Evolutionary conservation across 2,329 filamentous ascomycete genomes (phyloP).

Genomic region (Alternaria brassicae): DNA sequence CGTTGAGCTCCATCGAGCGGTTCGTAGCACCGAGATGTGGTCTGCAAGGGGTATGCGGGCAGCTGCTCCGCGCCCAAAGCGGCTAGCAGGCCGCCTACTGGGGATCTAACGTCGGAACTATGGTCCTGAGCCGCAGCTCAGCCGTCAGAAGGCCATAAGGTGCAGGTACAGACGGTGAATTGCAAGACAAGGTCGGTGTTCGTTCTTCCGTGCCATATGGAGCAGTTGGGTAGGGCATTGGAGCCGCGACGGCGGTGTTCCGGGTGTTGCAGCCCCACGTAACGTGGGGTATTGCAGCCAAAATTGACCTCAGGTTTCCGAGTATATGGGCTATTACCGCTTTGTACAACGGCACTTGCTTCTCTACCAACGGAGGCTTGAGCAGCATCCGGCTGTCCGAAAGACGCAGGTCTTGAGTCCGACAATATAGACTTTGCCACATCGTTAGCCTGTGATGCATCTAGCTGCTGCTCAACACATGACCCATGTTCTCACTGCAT

Average conservation of each 20-base stretch:
- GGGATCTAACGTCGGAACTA: constrained; percentile 27
- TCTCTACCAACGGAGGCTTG: background rate
- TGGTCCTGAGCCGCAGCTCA: constrained; percentile 23
- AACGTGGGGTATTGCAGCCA: constrained; percentile 8
- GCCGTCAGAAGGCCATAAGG: constrained; percentile 18
- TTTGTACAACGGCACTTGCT: background rate
- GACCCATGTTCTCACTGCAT: background rate
- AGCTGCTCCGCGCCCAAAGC: constrained; percentile 30
- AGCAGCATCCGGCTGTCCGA: background rate
- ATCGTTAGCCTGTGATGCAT: background rate
- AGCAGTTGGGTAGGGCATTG: constrained; percentile 11
- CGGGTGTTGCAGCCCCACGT: constrained; percentile 9
- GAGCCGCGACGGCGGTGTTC: constrained; percentile 7
- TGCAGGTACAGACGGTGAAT: constrained; percentile 19
- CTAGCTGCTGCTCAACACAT: background rate
- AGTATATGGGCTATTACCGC: background rate
- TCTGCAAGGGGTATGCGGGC: constrained; percentile 21
- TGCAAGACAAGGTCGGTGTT: constrained; percentile 28
- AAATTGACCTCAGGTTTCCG: background rate
- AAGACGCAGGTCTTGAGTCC: background rate
- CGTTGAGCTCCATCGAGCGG: constrained; percentile 35
- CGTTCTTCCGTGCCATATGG: constrained; percentile 29
- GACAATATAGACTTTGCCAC: background rate
- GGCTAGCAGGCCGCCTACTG: constrained; percentile 22
- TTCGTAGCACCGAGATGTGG: constrained; percentile 31